phyloP scores from a whole-genome alignment of 164 flowering plant species.

The Chloranthus sessilifolius region DNA sequence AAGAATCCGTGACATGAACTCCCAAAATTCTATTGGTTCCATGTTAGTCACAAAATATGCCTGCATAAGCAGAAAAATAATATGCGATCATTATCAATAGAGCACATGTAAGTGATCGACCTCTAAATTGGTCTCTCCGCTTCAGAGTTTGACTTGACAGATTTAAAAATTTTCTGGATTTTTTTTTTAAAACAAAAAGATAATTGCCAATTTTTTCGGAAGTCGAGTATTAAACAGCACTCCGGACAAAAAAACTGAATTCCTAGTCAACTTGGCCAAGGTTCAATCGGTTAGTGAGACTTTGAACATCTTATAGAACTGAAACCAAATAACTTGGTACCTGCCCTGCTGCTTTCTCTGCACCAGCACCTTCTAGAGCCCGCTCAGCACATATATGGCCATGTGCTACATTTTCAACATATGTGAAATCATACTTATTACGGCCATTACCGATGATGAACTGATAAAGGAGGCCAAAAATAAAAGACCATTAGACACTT shows the following conservation, averaged over 20 bases:
- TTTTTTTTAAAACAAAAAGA: no score
- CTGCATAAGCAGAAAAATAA: conserved; percentile 43
- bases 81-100: no score
- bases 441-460: conserved; percentile 93
- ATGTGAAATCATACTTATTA: conserved; percentile 88
- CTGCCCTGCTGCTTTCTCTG: conserved; percentile 89
- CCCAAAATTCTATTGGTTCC: conserved; percentile 98
- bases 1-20: conserved; percentile 75
- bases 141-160: no score
- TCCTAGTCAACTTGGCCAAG: no score
- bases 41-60: conserved; percentile 90
- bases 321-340: conserved; percentile 23
- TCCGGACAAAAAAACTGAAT: no score
- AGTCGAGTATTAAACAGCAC: no score
- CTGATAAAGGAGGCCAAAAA: conserved; percentile 30
- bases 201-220: no score
- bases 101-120: no score
- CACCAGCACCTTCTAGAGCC: conserved; percentile 60
- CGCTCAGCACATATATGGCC: conserved; percentile 94
- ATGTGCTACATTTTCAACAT: conserved; percentile 94
- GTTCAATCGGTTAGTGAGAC: no score
- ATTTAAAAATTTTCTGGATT: no score
- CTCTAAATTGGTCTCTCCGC: no score
- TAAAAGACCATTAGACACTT: background rate
- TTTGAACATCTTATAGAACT: background rate